These are phyloP conservation scores for Rosa rugosa DNA, from an alignment of 306 rosid genomes.

Conservation along the genomic window DNA sequence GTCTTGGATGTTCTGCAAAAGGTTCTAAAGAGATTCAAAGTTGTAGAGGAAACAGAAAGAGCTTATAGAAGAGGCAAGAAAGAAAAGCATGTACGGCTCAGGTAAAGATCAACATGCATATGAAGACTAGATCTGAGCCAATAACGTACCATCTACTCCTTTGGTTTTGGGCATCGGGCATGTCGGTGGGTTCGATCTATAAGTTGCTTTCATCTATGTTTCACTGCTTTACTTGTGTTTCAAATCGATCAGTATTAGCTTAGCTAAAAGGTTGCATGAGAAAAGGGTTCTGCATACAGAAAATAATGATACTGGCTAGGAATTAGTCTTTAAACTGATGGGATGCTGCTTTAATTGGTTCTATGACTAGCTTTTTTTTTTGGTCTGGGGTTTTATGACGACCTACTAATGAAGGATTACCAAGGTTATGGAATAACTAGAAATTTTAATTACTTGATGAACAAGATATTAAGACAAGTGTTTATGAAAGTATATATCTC, in stretches of 20 bases:
- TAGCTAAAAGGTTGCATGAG: background rate
- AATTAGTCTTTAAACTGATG: constrained; percentile 1
- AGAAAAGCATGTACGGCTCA: constrained; percentile 18
- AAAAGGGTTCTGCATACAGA: background rate
- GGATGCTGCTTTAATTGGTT: background rate
- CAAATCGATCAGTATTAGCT: background rate
- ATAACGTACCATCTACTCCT: constrained; percentile 13
- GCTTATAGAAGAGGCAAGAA: background rate
- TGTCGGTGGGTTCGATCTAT: constrained; percentile 28
- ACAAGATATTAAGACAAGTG: background rate
- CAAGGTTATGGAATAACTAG: background rate
- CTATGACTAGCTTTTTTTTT: background rate
- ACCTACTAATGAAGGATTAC: background rate
- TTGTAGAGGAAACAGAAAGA: constrained; percentile 15
- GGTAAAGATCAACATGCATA: constrained; percentile 20
- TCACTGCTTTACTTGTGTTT: background rate
- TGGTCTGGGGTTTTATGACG: background rate
- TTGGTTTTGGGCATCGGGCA: constrained; percentile 10
- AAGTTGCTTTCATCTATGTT: background rate
- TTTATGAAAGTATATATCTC: background rate
- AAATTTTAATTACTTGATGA: background rate
- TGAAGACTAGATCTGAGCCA: constrained; percentile 43
- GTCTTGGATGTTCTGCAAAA: constrained; percentile 30
- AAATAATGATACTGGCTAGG: background rate
- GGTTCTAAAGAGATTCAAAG: constrained; percentile 42